These are phyloP conservation scores for Candida saitoana DNA, from an alignment of 805 yeast species.

Conservation along the genomic window DNA sequence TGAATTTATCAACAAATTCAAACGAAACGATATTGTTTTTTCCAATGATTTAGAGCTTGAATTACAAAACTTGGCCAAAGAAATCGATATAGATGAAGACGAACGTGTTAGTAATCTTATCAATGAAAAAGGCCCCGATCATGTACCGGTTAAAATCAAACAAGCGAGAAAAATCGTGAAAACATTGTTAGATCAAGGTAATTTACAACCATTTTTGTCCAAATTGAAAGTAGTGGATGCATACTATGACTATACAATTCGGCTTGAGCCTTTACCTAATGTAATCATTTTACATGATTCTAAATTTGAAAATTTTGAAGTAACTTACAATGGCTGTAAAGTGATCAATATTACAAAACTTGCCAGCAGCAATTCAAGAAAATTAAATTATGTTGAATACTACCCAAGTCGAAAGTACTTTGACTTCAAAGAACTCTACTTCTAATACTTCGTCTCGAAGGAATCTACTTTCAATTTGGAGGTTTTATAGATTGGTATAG, in stretches of 20 bases:
- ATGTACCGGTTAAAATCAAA: constrained; percentile 41
- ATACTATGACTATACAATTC: constrained; percentile 64
- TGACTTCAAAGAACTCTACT: constrained; percentile 15
- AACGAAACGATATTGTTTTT: constrained; percentile 63
- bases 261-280: constrained; percentile 77
- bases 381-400: constrained; percentile 68
- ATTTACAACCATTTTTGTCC: constrained; percentile 72
- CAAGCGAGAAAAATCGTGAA: constrained; percentile 71
- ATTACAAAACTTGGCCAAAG: constrained; percentile 14
- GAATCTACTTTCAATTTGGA: no score
- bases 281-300: constrained; percentile 61
- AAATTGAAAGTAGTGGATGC: constrained; percentile 61
- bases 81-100: constrained; percentile 12
- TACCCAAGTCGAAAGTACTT: constrained; percentile 51
- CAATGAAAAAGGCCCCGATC: constrained; percentile 12
- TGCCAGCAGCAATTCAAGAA: constrained; percentile 30
- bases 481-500: no score
- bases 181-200: constrained; percentile 84
- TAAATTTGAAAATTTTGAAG: constrained; percentile 65
- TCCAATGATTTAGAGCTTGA: constrained; percentile 32
- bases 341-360: constrained; percentile 70
- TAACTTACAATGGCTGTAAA: constrained; percentile 78
- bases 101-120: constrained; percentile 9
- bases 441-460: no score
- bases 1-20: constrained; percentile 64